Base-by-base conservation (phyloP, 2,329 filamentous ascomycete genomes). In the Alternaria brassicae region DNA sequence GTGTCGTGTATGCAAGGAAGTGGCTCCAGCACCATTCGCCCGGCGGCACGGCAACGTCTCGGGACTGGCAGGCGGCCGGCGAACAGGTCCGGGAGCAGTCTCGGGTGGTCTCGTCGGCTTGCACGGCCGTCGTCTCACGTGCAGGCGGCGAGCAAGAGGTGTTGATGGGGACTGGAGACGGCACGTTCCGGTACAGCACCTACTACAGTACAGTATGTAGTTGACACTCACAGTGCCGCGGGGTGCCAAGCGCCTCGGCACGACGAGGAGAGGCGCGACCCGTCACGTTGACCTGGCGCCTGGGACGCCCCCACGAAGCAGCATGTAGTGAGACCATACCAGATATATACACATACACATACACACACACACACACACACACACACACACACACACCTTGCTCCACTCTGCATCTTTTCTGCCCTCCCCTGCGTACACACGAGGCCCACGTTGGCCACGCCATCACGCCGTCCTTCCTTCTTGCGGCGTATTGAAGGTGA, bases 191-290 rank as follows among this genome's bases (percentile, higher is more conserved):
- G 37, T n/a, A n/a, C n/a, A n/a, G n/a, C n/a, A n/a, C n/a, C n/a
- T n/a, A n/a, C n/a, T n/a, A n/a, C n/a, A n/a, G n/a, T n/a, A n/a
- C n/a, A n/a, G n/a, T n/a, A n/a, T n/a, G n/a, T 41, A n/a, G 49
- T 32, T 42, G 42, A 50, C 44, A 45, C 51, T 55, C 40, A 53
- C 44, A 39, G 21, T 2, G 27, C 25, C 23, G 52, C 36, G 42
- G 37, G 37, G 25, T 58, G 67, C 67, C 67, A 69, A 69, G 67
- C 57, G 45, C 37, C 19, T 56, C 34, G 52, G 52, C 25, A 37
- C 34, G 49, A 36, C 55, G 44, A 56, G 55, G 47, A 61, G 57
- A 58, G 60, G 63, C 57, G 64, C 66, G 62, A 61, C 56, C 48
- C 49, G 50, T 68, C 51, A 60, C 58, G 58, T 60, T 53, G 44